These are phyloP conservation scores for Knufia fluminis DNA, from an alignment of 2,329 filamentous ascomycete genomes.

Conservation along the genomic window DNA sequence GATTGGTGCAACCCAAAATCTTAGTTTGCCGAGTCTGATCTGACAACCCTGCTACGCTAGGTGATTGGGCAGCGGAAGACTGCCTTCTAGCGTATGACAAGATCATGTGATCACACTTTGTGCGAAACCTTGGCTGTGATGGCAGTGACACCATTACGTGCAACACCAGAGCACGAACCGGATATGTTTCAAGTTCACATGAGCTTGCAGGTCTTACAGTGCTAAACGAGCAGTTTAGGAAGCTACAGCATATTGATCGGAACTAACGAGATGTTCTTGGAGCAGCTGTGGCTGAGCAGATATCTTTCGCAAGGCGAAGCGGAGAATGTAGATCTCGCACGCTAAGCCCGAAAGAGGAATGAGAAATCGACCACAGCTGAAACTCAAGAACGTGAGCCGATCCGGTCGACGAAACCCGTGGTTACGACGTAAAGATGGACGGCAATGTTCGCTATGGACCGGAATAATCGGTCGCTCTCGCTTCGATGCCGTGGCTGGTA, in stretches of 20 bases:
- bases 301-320: neutral
- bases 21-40: slow-evolving; percentile 2
- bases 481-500: too few relatives aligned
- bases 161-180: neutral
- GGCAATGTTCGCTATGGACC: too few relatives aligned
- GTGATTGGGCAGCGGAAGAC: slow-evolving; percentile 14
- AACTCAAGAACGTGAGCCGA: too few relatives aligned
- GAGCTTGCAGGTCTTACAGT: neutral
- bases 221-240: neutral
- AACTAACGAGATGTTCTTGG: neutral
- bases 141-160: neutral
- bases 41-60: slow-evolving; percentile 17
- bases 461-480: too few relatives aligned
- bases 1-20: slow-evolving; percentile 3
- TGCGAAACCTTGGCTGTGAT: neutral
- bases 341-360: neutral
- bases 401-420: too few relatives aligned
- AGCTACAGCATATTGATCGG: neutral
- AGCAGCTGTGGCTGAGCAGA: neutral
- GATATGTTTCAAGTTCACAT: too few relatives aligned
- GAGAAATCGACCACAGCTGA: neutral
- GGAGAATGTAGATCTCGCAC: neutral
- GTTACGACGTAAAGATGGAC: too few relatives aligned
- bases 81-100: neutral
- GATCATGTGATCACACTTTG: slow-evolving; percentile 7